Conservation (phyloP, 257 asterid species). For the Linaria vulgaris region DNA sequence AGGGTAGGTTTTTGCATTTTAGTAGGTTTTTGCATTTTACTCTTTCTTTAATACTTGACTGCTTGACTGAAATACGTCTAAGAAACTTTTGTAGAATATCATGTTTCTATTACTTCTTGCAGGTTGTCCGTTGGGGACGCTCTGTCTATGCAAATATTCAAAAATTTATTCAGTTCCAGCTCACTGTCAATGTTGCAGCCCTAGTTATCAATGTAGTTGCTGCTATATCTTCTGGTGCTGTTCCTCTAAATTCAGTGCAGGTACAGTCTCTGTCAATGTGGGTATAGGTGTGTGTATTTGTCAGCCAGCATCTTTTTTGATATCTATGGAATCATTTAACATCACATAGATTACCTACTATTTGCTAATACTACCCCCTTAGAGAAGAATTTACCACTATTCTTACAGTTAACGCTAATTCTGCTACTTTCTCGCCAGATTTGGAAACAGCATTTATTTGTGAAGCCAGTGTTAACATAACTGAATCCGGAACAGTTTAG, state of each 20-base stretch:
- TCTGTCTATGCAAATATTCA: conserved; percentile 96
- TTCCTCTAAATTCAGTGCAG: conserved; percentile 93
- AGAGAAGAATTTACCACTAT: too few relatives aligned
- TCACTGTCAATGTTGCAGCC: conserved; percentile 96
- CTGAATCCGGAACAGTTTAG: not conserved
- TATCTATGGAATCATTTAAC: not conserved
- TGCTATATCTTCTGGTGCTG: conserved; percentile 84
- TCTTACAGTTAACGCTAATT: too few relatives aligned
- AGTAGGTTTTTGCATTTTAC: too few relatives aligned
- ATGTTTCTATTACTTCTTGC: conserved; percentile 24
- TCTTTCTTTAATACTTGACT: too few relatives aligned
- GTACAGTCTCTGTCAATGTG: conserved; percentile 26
- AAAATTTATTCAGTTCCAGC: conserved; percentile 97
- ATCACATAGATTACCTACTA: too few relatives aligned
- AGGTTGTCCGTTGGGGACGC: conserved; percentile 99
- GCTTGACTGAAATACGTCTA: not conserved
- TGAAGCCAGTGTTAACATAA: not conserved
- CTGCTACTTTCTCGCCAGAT: too few relatives aligned
- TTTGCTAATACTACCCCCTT: too few relatives aligned
- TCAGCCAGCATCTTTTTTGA: not conserved
- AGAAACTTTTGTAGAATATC: not conserved
- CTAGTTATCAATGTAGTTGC: conserved; percentile 81
- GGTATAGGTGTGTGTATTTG: not conserved
- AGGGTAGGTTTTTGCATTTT: too few relatives aligned
- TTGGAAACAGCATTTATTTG: too few relatives aligned